Evolutionary conservation across 768 basidiomycete genomes (phyloP).

Genomic region (Postia placenta): DNA sequence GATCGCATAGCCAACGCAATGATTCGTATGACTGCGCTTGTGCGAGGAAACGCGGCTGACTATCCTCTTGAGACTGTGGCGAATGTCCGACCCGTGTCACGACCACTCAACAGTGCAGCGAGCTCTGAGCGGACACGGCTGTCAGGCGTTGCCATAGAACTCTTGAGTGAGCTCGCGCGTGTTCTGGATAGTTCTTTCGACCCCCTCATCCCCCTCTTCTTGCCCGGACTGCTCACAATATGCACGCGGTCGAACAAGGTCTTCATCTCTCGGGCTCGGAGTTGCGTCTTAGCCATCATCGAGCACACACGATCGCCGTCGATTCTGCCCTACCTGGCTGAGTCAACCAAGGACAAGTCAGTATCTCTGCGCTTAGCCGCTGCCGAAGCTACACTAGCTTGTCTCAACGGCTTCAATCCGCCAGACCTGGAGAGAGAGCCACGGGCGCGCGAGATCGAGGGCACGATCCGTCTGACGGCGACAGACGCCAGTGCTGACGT

Average conservation of each 20-base stretch:
- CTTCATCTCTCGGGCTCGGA: conserved; percentile 57
- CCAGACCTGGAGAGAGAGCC: conserved; percentile 70
- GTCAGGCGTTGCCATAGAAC: conserved; percentile 60
- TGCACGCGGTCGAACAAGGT: conserved; percentile 79
- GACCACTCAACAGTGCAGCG: conserved; percentile 52
- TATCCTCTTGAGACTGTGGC: conserved; percentile 45
- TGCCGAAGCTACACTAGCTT: conserved; percentile 59
- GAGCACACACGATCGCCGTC: conserved; percentile 61
- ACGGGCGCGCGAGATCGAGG: conserved; percentile 61
- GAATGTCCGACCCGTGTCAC: conserved; percentile 43
- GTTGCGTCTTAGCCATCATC: conserved; percentile 54
- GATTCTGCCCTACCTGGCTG: conserved; percentile 55
- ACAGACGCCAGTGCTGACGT: conserved; percentile 74
- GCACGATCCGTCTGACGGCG: conserved; percentile 57
- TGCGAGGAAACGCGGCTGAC: conserved; percentile 46
- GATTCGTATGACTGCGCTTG: conserved; percentile 38
- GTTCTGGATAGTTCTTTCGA: conserved; percentile 61
- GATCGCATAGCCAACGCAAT: conserved; percentile 55
- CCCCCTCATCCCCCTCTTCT: conserved; percentile 54
- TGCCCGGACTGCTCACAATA: conserved; percentile 62
- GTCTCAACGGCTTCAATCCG: conserved; percentile 72
- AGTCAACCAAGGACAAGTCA: conserved; percentile 64
- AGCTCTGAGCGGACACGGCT: conserved; percentile 71
- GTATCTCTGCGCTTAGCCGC: conserved; percentile 53
- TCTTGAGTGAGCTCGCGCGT: conserved; percentile 47